Conservation (phyloP, 805 yeast species). For the Grigorovia transvaalensis region DNA sequence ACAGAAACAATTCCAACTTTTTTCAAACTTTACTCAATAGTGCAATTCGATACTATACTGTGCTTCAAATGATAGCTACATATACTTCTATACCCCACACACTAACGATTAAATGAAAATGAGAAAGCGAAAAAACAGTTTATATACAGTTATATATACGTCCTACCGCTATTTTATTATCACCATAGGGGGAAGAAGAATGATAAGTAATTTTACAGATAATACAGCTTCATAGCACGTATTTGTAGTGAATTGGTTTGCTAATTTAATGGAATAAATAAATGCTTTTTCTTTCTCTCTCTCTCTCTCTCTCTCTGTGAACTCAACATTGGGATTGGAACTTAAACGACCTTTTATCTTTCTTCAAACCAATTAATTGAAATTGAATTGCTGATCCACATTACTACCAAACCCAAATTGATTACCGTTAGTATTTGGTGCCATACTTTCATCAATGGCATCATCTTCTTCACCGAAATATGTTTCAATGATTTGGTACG, state of each 20-base stretch:
- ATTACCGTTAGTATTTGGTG: conserved; percentile 69
- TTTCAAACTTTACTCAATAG: too few species aligned
- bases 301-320: too few species aligned
- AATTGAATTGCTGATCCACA: conserved; percentile 38
- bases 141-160: too few species aligned
- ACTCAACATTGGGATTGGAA: too few species aligned
- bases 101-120: too few species aligned
- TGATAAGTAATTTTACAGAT: too few species aligned
- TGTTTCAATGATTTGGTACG: conserved; percentile 80
- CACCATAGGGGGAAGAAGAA: background rate
- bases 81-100: too few species aligned
- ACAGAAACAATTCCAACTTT: too few species aligned
- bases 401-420: conserved; percentile 81
- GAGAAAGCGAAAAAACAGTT: too few species aligned
- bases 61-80: background rate
- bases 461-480: conserved; percentile 81
- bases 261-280: background rate
- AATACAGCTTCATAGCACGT: background rate
- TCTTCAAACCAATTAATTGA: conserved; percentile 11
- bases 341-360: background rate
- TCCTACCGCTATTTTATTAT: too few species aligned
- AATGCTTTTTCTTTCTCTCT: too few species aligned
- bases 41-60: too few species aligned
- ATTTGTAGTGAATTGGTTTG: background rate
- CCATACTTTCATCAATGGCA: conserved; percentile 62